Percentiles rank a stretch among this genome's conserved stretches.
Evolutionary conservation across 2,329 filamentous ascomycete species (phyloP).

Genomic region (Amylocarpus encephaloides): DNA sequence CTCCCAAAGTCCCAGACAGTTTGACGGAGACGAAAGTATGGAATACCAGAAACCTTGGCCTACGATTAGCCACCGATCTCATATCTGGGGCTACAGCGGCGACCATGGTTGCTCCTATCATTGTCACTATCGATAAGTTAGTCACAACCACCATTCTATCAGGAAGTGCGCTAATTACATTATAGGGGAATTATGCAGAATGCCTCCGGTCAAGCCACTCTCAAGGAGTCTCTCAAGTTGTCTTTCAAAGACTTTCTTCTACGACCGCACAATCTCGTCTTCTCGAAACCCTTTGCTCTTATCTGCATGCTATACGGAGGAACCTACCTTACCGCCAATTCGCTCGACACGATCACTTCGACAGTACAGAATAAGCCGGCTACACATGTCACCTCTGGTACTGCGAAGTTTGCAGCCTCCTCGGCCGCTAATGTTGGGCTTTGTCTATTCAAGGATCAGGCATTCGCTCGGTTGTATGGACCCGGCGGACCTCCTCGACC

Average conservation of each 20-base stretch:
- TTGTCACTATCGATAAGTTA: conserved; percentile 81
- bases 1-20: conserved; percentile 14
- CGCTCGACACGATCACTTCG: conserved; percentile 71
- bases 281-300: conserved; percentile 61
- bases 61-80: conserved; percentile 62
- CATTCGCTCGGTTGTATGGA: conserved; percentile 78
- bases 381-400: conserved; percentile 62
- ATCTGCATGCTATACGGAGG: conserved; percentile 75
- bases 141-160: conserved; percentile 2
- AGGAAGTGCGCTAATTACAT: conserved; percentile 14
- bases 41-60: conserved; percentile 69
- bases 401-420: conserved; percentile 74
- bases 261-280: conserved; percentile 55
- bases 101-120: conserved; percentile 71
- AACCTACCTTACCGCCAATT: conserved; percentile 85
- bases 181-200: conserved; percentile 72
- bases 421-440: conserved; percentile 77
- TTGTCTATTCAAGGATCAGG: conserved; percentile 83
- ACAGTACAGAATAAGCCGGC: conserved; percentile 54
- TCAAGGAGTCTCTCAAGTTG: conserved; percentile 51
- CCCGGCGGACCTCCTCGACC: conserved; percentile 46
- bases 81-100: conserved; percentile 66
- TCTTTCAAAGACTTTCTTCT: conserved; percentile 51
- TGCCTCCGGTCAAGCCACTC: conserved; percentile 60
- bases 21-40: conserved; percentile 38